Base-by-base conservation (phyloP, 345 rosid species). In the Gossypium rotundifolium region DNA sequence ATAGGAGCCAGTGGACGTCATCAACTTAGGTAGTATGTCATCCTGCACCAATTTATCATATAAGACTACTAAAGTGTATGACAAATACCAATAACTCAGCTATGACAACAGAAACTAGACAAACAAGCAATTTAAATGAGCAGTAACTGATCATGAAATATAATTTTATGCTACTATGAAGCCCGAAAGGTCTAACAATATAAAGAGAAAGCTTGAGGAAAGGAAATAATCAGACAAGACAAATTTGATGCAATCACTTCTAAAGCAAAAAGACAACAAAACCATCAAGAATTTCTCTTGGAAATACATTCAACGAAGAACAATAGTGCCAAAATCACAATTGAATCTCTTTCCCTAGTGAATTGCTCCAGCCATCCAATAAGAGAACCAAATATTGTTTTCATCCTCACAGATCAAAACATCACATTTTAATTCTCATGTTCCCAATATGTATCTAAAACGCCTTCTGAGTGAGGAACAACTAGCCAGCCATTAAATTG, bases 21-120 rank as follows among this genome's bases (percentile, higher is more conserved):
- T 95, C 87, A 95, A 83, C 84, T 95, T 95, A 14, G 99, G 98
- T 46, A 95, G 84, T 84, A 95, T 88, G 79, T 95, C 98, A 88
- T 93, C 99, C 99, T 95, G 87, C 75, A 79, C 79, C 67, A 75
- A 84, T 40, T 72, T 42, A 75, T 74, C 64, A 23, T 54, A 63
- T 60, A 72, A 76, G 58, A 64, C 66, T n/a, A 64, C 63, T 70
- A 51, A 78, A 60, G 71, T 74, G 48, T 71, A 48, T 27, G 46
- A 46, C 3, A 75, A 42, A 72, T 52, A 64, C 60, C 46, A 25
- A 38, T 18, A 40, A 59, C 48, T 70, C 22, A 65, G 66, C 63
- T 11, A 68, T 14, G 17, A 72, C 55, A 51, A 25, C 9, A 2
- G 13, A 40, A 11, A 17, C 49, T 57, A 45, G 3, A 18, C 23